Conservation (phyloP, 2,329 filamentous ascomycete species). For the Aspergillus hortae region DNA sequence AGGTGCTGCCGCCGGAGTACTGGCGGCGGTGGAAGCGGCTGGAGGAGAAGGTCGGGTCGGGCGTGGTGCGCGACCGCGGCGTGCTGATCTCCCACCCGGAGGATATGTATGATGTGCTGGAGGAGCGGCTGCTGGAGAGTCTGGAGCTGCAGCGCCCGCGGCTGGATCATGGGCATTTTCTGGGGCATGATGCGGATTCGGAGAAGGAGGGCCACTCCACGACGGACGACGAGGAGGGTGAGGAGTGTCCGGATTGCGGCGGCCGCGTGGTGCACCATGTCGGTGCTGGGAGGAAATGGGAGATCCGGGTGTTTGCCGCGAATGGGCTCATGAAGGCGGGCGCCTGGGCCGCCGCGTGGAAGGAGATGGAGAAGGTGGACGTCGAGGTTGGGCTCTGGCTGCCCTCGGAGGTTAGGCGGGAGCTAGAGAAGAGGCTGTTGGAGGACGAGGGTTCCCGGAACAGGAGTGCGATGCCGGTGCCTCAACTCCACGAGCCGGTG, state of each 20-base stretch:
- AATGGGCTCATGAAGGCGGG: slow-evolving; percentile 91
- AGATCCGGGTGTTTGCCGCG: slow-evolving; percentile 84
- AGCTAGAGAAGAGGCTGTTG: slow-evolving; percentile 44
- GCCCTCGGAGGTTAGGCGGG: slow-evolving; percentile 49
- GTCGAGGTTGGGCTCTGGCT: slow-evolving; percentile 79
- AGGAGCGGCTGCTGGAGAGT: slow-evolving; percentile 59
- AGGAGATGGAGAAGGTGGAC: slow-evolving; percentile 97
- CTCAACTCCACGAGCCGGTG: background rate
- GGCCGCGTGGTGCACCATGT: slow-evolving; percentile 44
- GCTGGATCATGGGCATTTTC: slow-evolving; percentile 58
- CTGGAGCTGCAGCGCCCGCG: slow-evolving; percentile 55
- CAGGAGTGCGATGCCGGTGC: background rate
- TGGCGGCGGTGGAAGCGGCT: slow-evolving; percentile 49
- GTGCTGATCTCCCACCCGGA: slow-evolving; percentile 61
- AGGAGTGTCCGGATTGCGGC: slow-evolving; percentile 51
- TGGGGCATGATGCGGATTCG: slow-evolving; percentile 30
- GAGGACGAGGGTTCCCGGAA: slow-evolving; percentile 37
- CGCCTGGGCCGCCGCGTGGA: slow-evolving; percentile 92
- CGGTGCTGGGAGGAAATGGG: slow-evolving; percentile 52
- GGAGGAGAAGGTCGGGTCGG: slow-evolving; percentile 51
- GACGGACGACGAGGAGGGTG: slow-evolving; percentile 35
- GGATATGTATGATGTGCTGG: slow-evolving; percentile 60
- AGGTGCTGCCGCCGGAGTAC: slow-evolving; percentile 47
- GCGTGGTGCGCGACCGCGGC: slow-evolving; percentile 55
- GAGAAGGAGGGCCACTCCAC: slow-evolving; percentile 24